phyloP scores from a whole-genome alignment of 495 filamentous ascomycete species.

The Cladorrhinum samala region DNA sequence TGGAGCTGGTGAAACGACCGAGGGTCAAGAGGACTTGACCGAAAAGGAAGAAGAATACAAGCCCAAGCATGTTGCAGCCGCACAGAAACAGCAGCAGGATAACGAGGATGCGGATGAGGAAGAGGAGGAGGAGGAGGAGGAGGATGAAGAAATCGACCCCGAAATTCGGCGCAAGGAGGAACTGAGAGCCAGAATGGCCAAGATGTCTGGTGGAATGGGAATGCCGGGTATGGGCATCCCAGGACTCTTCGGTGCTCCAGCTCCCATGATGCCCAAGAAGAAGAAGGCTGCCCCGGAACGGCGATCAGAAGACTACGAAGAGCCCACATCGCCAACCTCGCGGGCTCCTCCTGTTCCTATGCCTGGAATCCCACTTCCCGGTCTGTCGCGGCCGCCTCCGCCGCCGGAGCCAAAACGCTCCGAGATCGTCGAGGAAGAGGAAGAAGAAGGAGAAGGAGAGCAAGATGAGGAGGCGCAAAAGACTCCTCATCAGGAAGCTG shows the following conservation, averaged over 20 bases:
- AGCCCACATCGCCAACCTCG: slow-evolving; percentile 37
- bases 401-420: slow-evolving; percentile 20
- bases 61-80: slow-evolving; percentile 25
- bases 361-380: slow-evolving; percentile 64
- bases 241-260: slow-evolving; percentile 55
- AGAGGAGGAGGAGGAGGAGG: slow-evolving; percentile 63
- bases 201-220: slow-evolving; percentile 97
- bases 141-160: slow-evolving; percentile 87
- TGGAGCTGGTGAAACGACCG: slow-evolving; percentile 73
- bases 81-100: slow-evolving; percentile 33
- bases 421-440: slow-evolving; percentile 36
- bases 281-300: slow-evolving; percentile 52
- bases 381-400: slow-evolving; percentile 49
- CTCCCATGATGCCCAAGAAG: slow-evolving; percentile 51
- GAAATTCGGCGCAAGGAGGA: slow-evolving; percentile 83
- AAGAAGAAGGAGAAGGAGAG: slow-evolving; percentile 39
- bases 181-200: slow-evolving; percentile 89
- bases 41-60: slow-evolving; percentile 69
- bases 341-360: slow-evolving; percentile 62
- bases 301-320: slow-evolving; percentile 43
- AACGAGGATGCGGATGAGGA: slow-evolving; percentile 49
- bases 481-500: slow-evolving; percentile 35
- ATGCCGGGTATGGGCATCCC: slow-evolving; percentile 89
- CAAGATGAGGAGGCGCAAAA: slow-evolving; percentile 24
- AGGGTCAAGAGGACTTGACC: slow-evolving; percentile 71